Percentiles rank a stretch among this genome's conserved stretches.
Conservation (phyloP, 257 asterid genomes). For the Nicotiana undulata region DNA sequence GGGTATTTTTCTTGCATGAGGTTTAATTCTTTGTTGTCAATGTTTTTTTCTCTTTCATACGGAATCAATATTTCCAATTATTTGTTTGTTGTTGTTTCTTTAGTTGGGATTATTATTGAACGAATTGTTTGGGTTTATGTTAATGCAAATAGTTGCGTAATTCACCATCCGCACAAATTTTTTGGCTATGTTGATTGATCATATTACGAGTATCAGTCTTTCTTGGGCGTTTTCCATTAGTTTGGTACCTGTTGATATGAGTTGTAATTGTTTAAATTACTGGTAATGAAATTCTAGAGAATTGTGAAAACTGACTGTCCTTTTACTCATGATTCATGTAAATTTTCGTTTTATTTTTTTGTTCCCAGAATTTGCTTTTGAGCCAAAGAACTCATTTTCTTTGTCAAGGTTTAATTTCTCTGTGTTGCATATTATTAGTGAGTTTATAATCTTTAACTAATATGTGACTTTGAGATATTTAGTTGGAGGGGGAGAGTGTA, state of each 20-base stretch:
- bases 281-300: not conserved
- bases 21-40: too few relatives aligned
- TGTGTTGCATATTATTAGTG: not conserved
- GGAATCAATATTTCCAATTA: not conserved
- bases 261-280: not conserved
- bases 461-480: not conserved
- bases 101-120: not conserved
- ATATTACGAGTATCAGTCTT: not conserved
- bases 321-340: not conserved
- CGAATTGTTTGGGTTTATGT: not conserved
- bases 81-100: not conserved
- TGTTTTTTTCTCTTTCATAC: too few relatives aligned
- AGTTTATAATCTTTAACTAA: not conserved
- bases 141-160: not conserved
- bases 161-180: too few relatives aligned
- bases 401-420: not conserved
- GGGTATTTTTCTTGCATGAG: not conserved
- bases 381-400: not conserved
- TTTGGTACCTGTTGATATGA: not conserved
- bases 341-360: not conserved
- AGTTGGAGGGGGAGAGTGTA: constrained; percentile 30
- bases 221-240: not conserved
- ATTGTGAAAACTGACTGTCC: not conserved
- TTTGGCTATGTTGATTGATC: not conserved
- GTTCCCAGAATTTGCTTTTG: too few relatives aligned